Conservation (phyloP, 495 filamentous ascomycete species). For the Lasiosphaeria hispida region DNA sequence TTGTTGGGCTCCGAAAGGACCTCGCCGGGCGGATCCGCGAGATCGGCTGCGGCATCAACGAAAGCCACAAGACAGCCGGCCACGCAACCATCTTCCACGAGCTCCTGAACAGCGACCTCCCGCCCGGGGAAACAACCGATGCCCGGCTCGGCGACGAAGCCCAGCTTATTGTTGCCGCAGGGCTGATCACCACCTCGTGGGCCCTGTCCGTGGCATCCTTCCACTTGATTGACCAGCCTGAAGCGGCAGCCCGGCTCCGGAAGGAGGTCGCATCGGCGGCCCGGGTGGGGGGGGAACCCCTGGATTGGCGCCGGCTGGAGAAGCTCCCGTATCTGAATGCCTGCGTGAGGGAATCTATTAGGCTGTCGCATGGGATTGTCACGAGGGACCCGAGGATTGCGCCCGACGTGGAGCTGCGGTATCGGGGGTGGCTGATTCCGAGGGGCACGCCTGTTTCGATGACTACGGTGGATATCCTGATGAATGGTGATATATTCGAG, state of each 20-base stretch:
- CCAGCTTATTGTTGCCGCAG: not conserved
- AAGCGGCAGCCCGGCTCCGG: not conserved
- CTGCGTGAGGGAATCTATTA: not conserved
- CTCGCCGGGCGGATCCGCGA: not conserved
- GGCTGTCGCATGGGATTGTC: not conserved
- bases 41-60: not conserved
- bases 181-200: not conserved
- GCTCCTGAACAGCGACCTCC: not conserved
- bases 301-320: not conserved
- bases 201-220: not conserved
- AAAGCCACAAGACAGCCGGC: not conserved
- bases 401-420: not conserved
- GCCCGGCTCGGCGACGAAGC: no score
- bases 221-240: not conserved
- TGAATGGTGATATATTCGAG: no score
- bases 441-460: no score
- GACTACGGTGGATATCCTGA: no score
- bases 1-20: slow-evolving; percentile 1
- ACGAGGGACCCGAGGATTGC: not conserved
- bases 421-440: not conserved
- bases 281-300: no score
- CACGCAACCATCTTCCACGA: slow-evolving; percentile 6
- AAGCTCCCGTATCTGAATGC: not conserved
- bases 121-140: not conserved
- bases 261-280: not conserved